Conservation (phyloP, 331 rosid genomes). For the Rosa hybrid region DNA sequence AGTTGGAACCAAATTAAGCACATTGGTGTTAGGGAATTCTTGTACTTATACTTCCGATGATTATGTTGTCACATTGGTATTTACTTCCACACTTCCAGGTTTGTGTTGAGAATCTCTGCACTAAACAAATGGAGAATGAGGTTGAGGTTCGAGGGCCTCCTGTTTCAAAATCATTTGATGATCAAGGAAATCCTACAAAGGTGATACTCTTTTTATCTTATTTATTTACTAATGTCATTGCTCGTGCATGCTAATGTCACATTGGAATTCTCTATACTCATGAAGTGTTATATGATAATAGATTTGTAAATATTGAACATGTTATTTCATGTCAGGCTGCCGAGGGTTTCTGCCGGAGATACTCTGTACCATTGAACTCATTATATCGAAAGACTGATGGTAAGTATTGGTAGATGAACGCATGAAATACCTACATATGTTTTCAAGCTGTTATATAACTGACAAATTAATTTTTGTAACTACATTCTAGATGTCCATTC, state of each 20-base stretch:
- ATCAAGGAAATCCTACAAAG: conserved; percentile 86
- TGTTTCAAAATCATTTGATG: conserved; percentile 83
- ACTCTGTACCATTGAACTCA: conserved; percentile 66
- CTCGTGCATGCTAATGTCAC: conserved; percentile 9
- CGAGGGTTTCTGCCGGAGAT: conserved; percentile 87
- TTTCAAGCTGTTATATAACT: background rate
- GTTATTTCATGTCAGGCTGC: conserved; percentile 66
- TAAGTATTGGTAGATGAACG: conserved; percentile 40
- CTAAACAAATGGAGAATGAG: conserved; percentile 76
- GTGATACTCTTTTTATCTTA: conserved; percentile 36
- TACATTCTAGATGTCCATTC: background rate
- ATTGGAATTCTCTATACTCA: background rate
- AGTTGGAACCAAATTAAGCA: background rate
- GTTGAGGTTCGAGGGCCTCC: conserved; percentile 97
- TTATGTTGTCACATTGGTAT: background rate
- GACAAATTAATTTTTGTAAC: background rate
- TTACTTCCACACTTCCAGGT: conserved; percentile 50
- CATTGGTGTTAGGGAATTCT: conserved; percentile 1
- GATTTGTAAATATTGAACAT: conserved; percentile 7
- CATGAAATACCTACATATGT: background rate
- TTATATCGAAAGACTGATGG: conserved; percentile 74
- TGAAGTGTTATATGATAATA: background rate
- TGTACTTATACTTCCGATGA: background rate
- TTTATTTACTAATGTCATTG: conserved; percentile 3
- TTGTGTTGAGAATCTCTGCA: conserved; percentile 59